A percentile compares a stretch with the other conserved stretches of the same genome.
Conservation (phyloP, 306 rosid species). For the Calophaca sinica region DNA sequence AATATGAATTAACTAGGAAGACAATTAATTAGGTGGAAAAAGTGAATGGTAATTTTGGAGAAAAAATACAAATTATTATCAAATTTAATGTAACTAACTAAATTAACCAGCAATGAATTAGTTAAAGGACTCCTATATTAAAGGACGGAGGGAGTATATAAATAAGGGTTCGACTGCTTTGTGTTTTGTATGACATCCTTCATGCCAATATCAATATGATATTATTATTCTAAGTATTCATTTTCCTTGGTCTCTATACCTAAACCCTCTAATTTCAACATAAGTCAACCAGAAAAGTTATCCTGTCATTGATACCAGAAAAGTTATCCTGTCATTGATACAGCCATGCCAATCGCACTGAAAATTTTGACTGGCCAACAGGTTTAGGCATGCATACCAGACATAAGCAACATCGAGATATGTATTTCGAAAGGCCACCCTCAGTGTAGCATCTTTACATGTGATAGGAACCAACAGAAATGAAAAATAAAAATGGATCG, state of each 20-base stretch:
- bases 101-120: too few species aligned
- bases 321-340: conserved; percentile 17
- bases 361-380: conserved; percentile 11
- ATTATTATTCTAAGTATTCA: neutral
- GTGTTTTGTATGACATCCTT: neutral
- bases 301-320: conserved; percentile 23
- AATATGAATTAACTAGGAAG: too few species aligned
- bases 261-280: conserved; percentile 24
- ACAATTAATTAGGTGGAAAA: too few species aligned
- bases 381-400: conserved; percentile 8
- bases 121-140: too few species aligned
- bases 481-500: too few species aligned
- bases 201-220: conserved; percentile 2
- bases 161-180: neutral
- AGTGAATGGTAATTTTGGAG: too few species aligned
- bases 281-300: conserved; percentile 15
- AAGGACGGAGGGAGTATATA: too few species aligned
- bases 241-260: neutral
- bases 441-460: conserved; percentile 23
- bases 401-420: conserved; percentile 27
- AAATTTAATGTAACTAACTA: too few species aligned
- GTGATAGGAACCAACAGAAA: too few species aligned
- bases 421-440: conserved; percentile 9
- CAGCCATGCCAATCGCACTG: conserved; percentile 13
- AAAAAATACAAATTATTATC: too few species aligned